A percentile compares a stretch with the other conserved stretches of the same genome.
These are phyloP conservation scores for Metschnikowia corniflorae DNA, from an alignment of 805 yeast genomes.

Conservation along the genomic window DNA sequence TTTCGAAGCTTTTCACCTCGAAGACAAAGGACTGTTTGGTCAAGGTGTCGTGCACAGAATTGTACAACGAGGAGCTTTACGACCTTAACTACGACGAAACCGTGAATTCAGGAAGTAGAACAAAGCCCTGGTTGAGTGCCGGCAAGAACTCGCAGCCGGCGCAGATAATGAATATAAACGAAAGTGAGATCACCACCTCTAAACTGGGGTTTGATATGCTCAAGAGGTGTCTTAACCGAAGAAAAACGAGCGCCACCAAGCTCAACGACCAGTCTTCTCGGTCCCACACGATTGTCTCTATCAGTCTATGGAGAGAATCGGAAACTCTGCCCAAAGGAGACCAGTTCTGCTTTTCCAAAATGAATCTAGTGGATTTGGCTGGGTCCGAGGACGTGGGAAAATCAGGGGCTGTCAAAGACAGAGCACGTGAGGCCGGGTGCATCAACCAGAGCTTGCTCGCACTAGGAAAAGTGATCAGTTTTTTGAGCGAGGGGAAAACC, in stretches of 20 bases:
- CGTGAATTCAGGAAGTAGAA: constrained; percentile 6
- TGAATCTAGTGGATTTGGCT: constrained; percentile 88
- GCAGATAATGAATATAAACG: constrained; percentile 62
- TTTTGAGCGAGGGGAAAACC: constrained; percentile 29
- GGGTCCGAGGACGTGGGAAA: constrained; percentile 88
- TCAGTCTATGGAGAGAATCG: constrained; percentile 50
- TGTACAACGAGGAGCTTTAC: constrained; percentile 81
- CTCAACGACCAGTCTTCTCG: constrained; percentile 72
- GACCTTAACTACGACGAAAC: constrained; percentile 60
- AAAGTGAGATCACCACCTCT: constrained; percentile 51
- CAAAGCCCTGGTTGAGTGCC: constrained; percentile 26
- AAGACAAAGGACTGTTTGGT: constrained; percentile 57
- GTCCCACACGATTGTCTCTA: constrained; percentile 74
- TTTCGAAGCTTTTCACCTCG: constrained; percentile 48
- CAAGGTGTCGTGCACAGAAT: constrained; percentile 76
- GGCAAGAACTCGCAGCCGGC: constrained; percentile 25
- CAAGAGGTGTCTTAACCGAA: constrained; percentile 51
- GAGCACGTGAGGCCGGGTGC: constrained; percentile 92
- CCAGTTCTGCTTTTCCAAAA: constrained; percentile 49
- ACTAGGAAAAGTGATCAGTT: constrained; percentile 83
- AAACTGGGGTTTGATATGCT: constrained; percentile 54
- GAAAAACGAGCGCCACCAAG: constrained; percentile 70
- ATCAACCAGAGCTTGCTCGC: constrained; percentile 86
- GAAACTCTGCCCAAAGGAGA: constrained; percentile 22
- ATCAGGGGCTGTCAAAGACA: constrained; percentile 81